A percentile compares a stretch with the other conserved stretches of the same genome.
Conservation (phyloP, 257 asterid genomes). For the Solanum clarkiae region DNA sequence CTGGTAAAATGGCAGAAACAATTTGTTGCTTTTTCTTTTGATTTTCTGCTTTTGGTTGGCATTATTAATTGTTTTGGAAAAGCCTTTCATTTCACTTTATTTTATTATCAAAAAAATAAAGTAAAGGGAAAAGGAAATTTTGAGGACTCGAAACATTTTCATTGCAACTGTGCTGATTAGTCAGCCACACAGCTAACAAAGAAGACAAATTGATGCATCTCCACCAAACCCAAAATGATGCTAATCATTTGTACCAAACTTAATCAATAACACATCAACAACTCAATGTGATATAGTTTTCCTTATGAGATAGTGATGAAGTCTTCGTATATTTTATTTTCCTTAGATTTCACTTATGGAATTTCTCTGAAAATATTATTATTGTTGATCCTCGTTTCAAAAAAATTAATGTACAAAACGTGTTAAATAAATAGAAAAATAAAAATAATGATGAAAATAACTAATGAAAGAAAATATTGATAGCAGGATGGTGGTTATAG, state of each 20-base stretch:
- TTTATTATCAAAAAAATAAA: neutral
- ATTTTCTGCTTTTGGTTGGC: neutral
- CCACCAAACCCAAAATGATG: neutral
- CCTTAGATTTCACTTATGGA: rapidly evolving
- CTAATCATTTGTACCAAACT: neutral
- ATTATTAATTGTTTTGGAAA: neutral
- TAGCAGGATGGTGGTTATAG: neutral
- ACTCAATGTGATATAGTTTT: too few relatives aligned
- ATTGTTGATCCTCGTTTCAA: rapidly evolving
- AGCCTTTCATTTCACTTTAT: neutral
- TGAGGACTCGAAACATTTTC: neutral
- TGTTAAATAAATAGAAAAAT: neutral
- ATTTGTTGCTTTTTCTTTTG: neutral
- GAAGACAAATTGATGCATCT: neutral
- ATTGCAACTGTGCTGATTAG: neutral
- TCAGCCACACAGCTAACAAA: neutral
- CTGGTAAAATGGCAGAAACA: neutral
- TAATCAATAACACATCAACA: neutral
- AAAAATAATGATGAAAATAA: neutral
- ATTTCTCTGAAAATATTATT: too few relatives aligned
- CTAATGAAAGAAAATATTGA: neutral
- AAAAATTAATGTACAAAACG: neutral
- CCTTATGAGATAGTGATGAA: too few relatives aligned
- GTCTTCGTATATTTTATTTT: too few relatives aligned
- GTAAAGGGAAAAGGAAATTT: neutral